These are phyloP conservation scores for Arachnopeziza araneosa DNA, from an alignment of 2,329 filamentous ascomycete genomes.

Conservation along the genomic window DNA sequence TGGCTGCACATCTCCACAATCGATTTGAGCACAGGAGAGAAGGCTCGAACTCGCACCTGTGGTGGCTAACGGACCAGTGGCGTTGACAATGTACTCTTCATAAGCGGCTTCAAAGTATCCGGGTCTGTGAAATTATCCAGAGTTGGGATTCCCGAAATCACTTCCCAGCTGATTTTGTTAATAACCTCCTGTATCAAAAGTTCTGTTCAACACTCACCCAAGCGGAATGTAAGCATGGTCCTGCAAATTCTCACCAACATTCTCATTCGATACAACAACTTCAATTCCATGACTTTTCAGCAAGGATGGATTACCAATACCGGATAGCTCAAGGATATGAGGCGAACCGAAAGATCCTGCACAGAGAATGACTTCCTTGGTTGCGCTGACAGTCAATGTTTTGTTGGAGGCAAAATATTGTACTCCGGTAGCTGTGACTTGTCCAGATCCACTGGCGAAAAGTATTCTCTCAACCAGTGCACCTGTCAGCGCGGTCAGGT, in stretches of 20 bases:
- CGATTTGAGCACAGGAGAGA: constrained; percentile 7
- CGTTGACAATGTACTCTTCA: constrained; percentile 17
- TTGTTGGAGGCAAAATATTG: constrained; percentile 2
- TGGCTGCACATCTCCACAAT: background rate
- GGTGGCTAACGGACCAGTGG: constrained; percentile 13
- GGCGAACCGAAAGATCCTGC: constrained; percentile 41
- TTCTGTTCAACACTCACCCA: background rate
- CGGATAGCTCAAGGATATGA: constrained; percentile 45
- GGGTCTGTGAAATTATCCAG: constrained; percentile 8
- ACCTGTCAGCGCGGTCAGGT: constrained; percentile 78
- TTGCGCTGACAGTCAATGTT: constrained; percentile 36
- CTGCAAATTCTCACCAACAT: constrained; percentile 31
- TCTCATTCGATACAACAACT: constrained; percentile 24
- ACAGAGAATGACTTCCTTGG: constrained; percentile 20
- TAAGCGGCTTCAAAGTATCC: constrained; percentile 3
- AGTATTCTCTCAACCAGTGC: constrained; percentile 74
- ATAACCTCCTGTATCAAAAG: background rate
- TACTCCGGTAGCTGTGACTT: constrained; percentile 7
- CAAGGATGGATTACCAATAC: constrained; percentile 39
- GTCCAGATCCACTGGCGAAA: constrained; percentile 2
- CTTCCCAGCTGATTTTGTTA: background rate
- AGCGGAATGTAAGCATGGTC: constrained; percentile 26
- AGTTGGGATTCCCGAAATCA: constrained; percentile 4
- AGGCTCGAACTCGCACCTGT: constrained; percentile 3
- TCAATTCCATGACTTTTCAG: constrained; percentile 31